phyloP scores from a whole-genome alignment of 495 filamentous ascomycete genomes.

The Aspergillus ellipticus region DNA sequence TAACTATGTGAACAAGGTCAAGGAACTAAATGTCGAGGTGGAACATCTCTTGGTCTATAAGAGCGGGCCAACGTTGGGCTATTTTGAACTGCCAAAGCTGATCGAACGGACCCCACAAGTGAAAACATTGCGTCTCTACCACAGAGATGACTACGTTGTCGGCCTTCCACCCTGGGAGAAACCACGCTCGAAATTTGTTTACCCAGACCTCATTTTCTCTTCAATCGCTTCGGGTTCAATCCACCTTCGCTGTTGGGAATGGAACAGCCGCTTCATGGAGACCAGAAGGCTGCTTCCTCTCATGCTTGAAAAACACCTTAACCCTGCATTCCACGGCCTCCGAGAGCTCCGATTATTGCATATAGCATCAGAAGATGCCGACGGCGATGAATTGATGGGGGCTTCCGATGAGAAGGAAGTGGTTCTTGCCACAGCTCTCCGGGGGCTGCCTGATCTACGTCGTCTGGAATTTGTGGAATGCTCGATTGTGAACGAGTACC shows the following conservation, averaged over 20 bases:
- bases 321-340: slow-evolving; percentile 55
- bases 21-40: slow-evolving; percentile 66
- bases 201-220: slow-evolving; percentile 56
- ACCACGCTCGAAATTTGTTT: slow-evolving; percentile 52
- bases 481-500: slow-evolving; percentile 54
- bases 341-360: slow-evolving; percentile 62
- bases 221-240: slow-evolving; percentile 45
- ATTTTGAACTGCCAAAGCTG: slow-evolving; percentile 42
- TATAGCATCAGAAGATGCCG: slow-evolving; percentile 44
- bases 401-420: slow-evolving; percentile 34
- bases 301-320: slow-evolving; percentile 53
- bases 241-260: slow-evolving; percentile 66
- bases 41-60: slow-evolving; percentile 39
- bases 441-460: slow-evolving; percentile 55
- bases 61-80: slow-evolving; percentile 40
- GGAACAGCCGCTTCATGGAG: slow-evolving; percentile 66
- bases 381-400: slow-evolving; percentile 13
- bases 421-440: slow-evolving; percentile 53
- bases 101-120: slow-evolving; percentile 42
- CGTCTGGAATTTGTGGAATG: slow-evolving; percentile 66
- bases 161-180: slow-evolving; percentile 28
- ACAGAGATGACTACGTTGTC: slow-evolving; percentile 32
- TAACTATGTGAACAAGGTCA: slow-evolving; percentile 65
- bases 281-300: slow-evolving; percentile 43
- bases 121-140: slow-evolving; percentile 38